These are phyloP conservation scores for Harringtonia lauricola DNA, from an alignment of 2,329 filamentous ascomycete species.

Conservation along the genomic window DNA sequence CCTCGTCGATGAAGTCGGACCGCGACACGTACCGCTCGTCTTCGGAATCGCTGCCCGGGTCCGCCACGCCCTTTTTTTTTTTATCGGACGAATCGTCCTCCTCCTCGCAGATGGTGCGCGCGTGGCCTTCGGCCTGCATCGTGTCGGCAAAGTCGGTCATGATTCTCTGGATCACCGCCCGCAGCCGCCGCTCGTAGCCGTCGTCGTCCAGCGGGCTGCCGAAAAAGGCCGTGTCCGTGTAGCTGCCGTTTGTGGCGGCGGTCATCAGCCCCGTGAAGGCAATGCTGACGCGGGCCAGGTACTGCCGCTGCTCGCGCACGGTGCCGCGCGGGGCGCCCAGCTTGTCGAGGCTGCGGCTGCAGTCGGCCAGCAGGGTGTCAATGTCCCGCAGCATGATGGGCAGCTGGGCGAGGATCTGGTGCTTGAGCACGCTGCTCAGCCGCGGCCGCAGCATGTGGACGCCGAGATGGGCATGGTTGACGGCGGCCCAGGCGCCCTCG, in stretches of 20 bases:
- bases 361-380: background rate
- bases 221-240: slow-evolving; percentile 15
- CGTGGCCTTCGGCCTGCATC: background rate
- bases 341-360: background rate
- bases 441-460: slow-evolving; percentile 33
- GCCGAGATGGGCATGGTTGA: slow-evolving; percentile 28
- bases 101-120: background rate
- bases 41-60: no score
- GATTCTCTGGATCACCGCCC: slow-evolving; percentile 41
- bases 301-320: slow-evolving; percentile 14
- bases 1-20: slow-evolving; percentile 12
- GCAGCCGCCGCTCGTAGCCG: slow-evolving; percentile 32
- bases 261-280: slow-evolving; percentile 15
- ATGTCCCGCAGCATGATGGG: slow-evolving; percentile 33
- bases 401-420: slow-evolving; percentile 34
- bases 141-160: slow-evolving; percentile 30
- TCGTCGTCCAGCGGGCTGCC: slow-evolving; percentile 11
- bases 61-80: no score
- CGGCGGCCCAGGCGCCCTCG: slow-evolving; percentile 16
- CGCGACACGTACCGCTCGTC: slow-evolving; percentile 7
- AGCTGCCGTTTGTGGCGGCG: slow-evolving; percentile 18
- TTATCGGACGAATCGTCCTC: no score
- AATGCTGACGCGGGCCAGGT: slow-evolving; percentile 18
- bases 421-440: slow-evolving; percentile 37
- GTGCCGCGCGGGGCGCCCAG: slow-evolving; percentile 4